Base-by-base conservation (phyloP, 192 early-diverging fungal genomes). In the Dimargaris cristalligena region DNA sequence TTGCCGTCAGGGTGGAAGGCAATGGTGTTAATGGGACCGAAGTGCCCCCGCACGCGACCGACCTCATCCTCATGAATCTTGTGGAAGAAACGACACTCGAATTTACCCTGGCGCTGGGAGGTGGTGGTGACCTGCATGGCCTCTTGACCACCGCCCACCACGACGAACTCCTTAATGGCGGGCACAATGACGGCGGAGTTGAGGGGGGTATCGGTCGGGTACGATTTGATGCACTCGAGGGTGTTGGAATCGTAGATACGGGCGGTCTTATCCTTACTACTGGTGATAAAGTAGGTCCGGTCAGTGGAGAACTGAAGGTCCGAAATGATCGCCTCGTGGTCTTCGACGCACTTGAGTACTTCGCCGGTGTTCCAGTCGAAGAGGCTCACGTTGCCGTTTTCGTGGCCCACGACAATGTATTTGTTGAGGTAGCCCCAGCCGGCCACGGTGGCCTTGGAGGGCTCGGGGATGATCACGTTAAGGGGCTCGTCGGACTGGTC, bases 11-110 rank as follows among this genome's bases (percentile, higher is more conserved):
- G 94, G 70, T 94, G 91, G 58, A 96, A 89, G 4, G 96, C 92
- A 56, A 99, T 78, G 18, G 94, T 99, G 75, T 99, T 99, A 74
- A 99, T 97, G 41, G 96, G 96, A 64, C 96, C 96, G 71, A 99
- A 99, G 66, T 99, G 96, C 28, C 96, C 96, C 78, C 88, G 90
- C 41, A 92, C 88, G 64, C 92, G 84, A 54, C 92, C 92, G 51
- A 96, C 88, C 72, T 99, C 94, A 66, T 94, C 91, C 64, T 94
- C 88, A 59, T 96, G 85, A 60, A 93, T 81, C 65, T 87, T 85
- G 77, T 99, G 96, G 82, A 85, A 99, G 82, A 99, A 97, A 50
- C 89, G 74, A 63, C 80, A 84, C 74, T 99, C 96, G 72, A 99
- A 99, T 74, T 97, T 94, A 67, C 93, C 94, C 69, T 86, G 82